phyloP scores from a whole-genome alignment of 176 grass and related monocot genomes.

The Elaeis guineensis region DNA sequence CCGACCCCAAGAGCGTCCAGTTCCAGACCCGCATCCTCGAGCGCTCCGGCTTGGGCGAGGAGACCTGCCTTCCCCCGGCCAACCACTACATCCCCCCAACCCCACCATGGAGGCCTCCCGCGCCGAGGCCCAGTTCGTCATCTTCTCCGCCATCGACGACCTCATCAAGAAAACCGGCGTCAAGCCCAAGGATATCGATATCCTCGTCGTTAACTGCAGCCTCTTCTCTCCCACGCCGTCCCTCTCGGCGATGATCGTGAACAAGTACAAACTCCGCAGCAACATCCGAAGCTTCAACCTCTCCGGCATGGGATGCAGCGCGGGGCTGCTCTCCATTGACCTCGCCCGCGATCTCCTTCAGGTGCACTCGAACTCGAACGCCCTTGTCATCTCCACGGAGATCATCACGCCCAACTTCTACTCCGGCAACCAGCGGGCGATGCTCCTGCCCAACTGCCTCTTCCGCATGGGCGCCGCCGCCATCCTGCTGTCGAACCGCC shows the following conservation, averaged over 20 bases:
- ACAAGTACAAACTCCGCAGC: slow-evolving; percentile 84
- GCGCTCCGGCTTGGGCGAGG: slow-evolving; percentile 52
- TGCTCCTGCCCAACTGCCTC: slow-evolving; percentile 86
- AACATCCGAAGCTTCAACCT: slow-evolving; percentile 92
- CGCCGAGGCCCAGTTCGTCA: slow-evolving; percentile 80
- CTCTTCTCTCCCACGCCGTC: slow-evolving; percentile 81
- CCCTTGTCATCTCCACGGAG: slow-evolving; percentile 79
- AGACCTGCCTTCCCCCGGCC: slow-evolving; percentile 82
- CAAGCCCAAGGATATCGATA: slow-evolving; percentile 81
- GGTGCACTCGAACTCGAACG: slow-evolving; percentile 71
- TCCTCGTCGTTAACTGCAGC: slow-evolving; percentile 87
- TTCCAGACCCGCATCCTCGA: slow-evolving; percentile 84
- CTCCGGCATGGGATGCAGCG: slow-evolving; percentile 91
- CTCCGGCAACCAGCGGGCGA: slow-evolving; percentile 46
- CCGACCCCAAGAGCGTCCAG: slow-evolving; percentile 57
- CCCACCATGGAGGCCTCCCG: slow-evolving; percentile 57
- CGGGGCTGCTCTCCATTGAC: slow-evolving; percentile 75
- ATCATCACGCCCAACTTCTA: slow-evolving; percentile 96
- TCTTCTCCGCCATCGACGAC: slow-evolving; percentile 90
- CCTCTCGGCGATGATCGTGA: slow-evolving; percentile 89
- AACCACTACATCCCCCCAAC: slow-evolving; percentile 94
- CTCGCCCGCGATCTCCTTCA: slow-evolving; percentile 75
- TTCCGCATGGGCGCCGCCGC: slow-evolving; percentile 91
- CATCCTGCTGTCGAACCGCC: slow-evolving; percentile 71
- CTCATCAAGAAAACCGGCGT: slow-evolving; percentile 51